phyloP scores from a whole-genome alignment of 2,329 filamentous ascomycete genomes.

The Celoporthe dispersa region DNA sequence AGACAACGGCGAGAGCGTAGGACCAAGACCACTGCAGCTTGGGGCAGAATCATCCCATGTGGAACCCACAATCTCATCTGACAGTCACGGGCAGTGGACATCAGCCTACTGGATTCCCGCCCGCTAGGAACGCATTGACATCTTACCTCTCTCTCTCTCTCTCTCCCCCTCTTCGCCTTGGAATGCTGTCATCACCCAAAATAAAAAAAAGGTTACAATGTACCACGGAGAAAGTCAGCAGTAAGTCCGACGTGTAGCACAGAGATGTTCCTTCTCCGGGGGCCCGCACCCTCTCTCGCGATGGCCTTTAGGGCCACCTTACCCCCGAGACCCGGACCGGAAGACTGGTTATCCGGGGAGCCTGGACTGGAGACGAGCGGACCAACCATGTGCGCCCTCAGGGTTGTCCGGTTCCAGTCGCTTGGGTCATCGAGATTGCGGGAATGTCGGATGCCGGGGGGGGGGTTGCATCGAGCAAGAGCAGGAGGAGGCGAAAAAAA shows the following conservation, averaged over 20 bases:
- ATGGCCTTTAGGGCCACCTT: background rate
- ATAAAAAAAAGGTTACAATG: no score
- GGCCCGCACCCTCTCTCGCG: background rate
- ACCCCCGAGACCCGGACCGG: background rate
- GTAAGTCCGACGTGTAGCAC: no score
- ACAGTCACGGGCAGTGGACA: background rate
- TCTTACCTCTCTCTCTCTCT: no score
- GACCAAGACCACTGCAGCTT: no score
- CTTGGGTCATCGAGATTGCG: conserved; percentile 19
- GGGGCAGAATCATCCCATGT: no score
- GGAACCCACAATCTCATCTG: background rate
- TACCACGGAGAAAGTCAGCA: no score
- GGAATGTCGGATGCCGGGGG: conserved; percentile 8
- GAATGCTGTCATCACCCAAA: no score
- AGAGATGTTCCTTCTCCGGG: no score
- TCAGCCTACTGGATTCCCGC: background rate
- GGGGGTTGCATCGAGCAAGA: background rate
- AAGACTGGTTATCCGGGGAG: background rate
- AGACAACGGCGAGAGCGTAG: no score
- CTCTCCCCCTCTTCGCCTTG: no score
- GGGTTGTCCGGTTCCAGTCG: conserved; percentile 6
- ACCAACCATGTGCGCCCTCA: background rate
- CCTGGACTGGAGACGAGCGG: background rate
- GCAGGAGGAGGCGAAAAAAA: background rate
- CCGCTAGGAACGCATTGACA: no score